Conservation (phyloP, 805 yeast species). For the Metschnikowia santaceciliae region DNA sequence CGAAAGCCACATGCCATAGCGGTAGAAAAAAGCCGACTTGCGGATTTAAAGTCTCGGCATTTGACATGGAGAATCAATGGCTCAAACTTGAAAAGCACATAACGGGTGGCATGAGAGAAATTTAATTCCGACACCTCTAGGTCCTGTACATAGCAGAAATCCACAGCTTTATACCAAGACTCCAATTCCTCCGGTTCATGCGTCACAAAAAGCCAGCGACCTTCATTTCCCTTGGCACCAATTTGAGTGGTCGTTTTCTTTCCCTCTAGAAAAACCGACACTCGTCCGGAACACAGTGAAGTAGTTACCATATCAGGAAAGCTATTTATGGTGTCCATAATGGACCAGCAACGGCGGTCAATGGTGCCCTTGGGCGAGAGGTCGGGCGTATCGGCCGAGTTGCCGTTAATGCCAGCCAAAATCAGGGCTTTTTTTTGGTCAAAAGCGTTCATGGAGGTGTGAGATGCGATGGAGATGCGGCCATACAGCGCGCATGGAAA, state of each 20-base stretch:
- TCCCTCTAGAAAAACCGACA: conserved; percentile 80
- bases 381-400: conserved; percentile 46
- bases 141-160: conserved; percentile 14
- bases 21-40: conserved; percentile 56
- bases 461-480: conserved; percentile 2
- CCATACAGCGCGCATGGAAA: background rate
- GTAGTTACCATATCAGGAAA: conserved; percentile 74
- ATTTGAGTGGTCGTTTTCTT: conserved; percentile 44
- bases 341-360: conserved; percentile 70
- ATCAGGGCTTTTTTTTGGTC: conserved; percentile 61
- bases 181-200: conserved; percentile 52
- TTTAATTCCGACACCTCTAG: conserved; percentile 5
- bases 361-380: conserved; percentile 86
- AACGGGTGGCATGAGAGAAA: conserved; percentile 31
- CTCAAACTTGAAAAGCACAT: conserved; percentile 73
- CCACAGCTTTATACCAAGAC: conserved; percentile 44
- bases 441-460: conserved; percentile 44
- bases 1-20: conserved; percentile 87
- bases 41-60: conserved; percentile 58
- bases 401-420: conserved; percentile 47
- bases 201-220: conserved; percentile 77
- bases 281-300: conserved; percentile 84
- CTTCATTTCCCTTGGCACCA: conserved; percentile 85
- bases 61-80: conserved; percentile 83
- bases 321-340: conserved; percentile 63